Evolutionary conservation across 306 rosid species (phyloP), one percentile per base, ranked within the genome.

Genomic region (Cicer judaicum): DNA sequence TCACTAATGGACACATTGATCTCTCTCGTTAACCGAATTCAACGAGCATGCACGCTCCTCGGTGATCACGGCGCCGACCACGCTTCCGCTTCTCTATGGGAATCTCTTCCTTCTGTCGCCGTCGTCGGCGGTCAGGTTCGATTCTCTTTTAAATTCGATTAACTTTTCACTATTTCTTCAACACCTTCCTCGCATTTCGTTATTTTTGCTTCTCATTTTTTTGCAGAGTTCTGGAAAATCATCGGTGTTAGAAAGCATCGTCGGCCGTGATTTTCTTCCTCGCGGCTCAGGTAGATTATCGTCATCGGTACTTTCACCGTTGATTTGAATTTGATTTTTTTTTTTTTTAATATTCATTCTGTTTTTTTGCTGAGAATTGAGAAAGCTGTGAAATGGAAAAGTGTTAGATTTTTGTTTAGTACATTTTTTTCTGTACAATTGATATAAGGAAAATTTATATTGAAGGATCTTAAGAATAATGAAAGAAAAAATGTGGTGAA

Each of bases 121-220:
- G 98, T 93, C 64, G 97, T 90, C 72, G 97, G 97, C 24, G 98
- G 98, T 59, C 98, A 93, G 98, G 98, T 93, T 71, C 64, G n/a
- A 11, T 56, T 57, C 42, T 40, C 49, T 34, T 34, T 34, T 34
- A 8, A 3, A 56, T 14, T 15, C 57, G 6, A 43, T 64, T 64
- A 15, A 10, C 16, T 5, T 65, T 72, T n/a, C 40, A 8, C 43
- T 10, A 5, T 6, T 10, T 6, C 49, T 60, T 67, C 68, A 64
- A 15, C 29, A 12, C 13, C 46, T 46, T 43, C 41, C 11, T 40
- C 60, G 8, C 24, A 40, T 70, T 47, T 64, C 49, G 7, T 12
- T 54, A 7, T 53, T 21, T 36, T 15, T 59, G 67, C 0, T 41
- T 42, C 5, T 42, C 13, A 0, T 19, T 65, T 53, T n/a, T 64